Evolutionary conservation across 2,329 filamentous ascomycete species (phyloP), one percentile per base, ranked within the genome.

Genomic region (Cordyceps cateniannulata): DNA sequence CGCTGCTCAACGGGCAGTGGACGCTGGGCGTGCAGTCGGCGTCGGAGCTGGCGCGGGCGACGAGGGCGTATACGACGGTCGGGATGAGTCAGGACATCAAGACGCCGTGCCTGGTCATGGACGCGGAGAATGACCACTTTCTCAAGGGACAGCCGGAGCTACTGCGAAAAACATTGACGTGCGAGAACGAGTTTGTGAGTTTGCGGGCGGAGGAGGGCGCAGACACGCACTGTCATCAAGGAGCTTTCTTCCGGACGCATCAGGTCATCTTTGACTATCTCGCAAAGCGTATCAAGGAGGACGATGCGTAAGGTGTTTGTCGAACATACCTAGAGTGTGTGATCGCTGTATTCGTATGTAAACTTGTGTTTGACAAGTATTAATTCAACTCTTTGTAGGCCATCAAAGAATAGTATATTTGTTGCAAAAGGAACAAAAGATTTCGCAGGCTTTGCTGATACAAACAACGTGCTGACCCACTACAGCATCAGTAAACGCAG

Each of bases 71-170:
- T 25, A 56, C 38, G 24, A 2, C 6, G 24, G 40, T 20, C 16
- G 53, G 53, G 18, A 18, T n/a, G 9, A 29, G 53, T 16, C 40
- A 32, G n/a, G 53, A 56, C 18, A 56, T 56, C 12, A 22, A 5
- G 7, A 56, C 40, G 16, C 40, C 53, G 25, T 56, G 53, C 25
- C 10, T 56, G 53, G 22, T 47, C 4, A 18, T 56, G 16, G 53
- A 56, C 24, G 53, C 53, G 12, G 53, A 56, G 18, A 56, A 56
- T 16, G 53, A 56, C 53, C 53, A 56, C 38, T 56, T 56, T 22
- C 53, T 56, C 24, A 56, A 56, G 24, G 53, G 53, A 3, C 53
- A 56, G 53, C 53, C 53, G 24, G 53, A 56, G 40, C 40, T 32
- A 5, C 22, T 56, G 22, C 53, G 53, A 1, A 20, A 1, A 16